phyloP scores from a whole-genome alignment of 2,329 filamentous ascomycete species.

The Arthrobotrys entomopaga region DNA sequence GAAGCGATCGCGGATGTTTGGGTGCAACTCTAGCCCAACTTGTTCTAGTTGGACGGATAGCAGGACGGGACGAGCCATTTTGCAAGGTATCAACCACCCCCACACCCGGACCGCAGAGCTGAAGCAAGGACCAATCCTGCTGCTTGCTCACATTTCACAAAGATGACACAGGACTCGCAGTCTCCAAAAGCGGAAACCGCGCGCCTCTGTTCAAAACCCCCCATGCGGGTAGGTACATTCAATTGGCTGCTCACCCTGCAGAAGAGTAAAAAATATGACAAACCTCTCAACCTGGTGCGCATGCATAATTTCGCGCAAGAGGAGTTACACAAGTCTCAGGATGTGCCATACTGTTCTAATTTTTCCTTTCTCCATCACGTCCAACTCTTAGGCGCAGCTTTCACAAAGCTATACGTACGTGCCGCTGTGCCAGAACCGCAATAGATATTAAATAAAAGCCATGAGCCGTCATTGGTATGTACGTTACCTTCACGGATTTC shows the following conservation, averaged over 20 bases:
- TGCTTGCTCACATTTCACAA: neutral
- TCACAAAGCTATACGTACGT: neutral
- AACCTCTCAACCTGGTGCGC: neutral
- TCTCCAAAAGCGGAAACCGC: slow-evolving; percentile 6
- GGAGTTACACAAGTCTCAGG: neutral
- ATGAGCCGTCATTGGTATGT: slow-evolving; percentile 9
- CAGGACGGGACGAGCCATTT: no score
- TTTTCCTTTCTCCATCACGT: no score
- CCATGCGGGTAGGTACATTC: neutral
- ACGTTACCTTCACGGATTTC: neutral
- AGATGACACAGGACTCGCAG: neutral
- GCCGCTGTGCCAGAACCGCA: neutral
- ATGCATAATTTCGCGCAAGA: slow-evolving; percentile 26
- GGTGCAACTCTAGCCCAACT: slow-evolving; percentile 9
- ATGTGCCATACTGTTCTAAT: neutral
- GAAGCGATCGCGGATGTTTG: neutral
- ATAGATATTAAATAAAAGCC: slow-evolving; percentile 22
- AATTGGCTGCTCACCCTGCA: neutral
- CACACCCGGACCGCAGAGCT: no score
- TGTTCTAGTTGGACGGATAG: neutral
- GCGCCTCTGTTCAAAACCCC: slow-evolving; percentile 12
- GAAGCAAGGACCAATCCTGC: slow-evolving; percentile 6
- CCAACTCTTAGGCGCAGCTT: neutral
- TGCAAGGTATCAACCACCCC: no score
- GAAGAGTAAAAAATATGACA: neutral